Evolutionary conservation across 164 flowering plant species (phyloP), one percentile per base, ranked within the genome.

Genomic region (Tinospora cordifolia): DNA sequence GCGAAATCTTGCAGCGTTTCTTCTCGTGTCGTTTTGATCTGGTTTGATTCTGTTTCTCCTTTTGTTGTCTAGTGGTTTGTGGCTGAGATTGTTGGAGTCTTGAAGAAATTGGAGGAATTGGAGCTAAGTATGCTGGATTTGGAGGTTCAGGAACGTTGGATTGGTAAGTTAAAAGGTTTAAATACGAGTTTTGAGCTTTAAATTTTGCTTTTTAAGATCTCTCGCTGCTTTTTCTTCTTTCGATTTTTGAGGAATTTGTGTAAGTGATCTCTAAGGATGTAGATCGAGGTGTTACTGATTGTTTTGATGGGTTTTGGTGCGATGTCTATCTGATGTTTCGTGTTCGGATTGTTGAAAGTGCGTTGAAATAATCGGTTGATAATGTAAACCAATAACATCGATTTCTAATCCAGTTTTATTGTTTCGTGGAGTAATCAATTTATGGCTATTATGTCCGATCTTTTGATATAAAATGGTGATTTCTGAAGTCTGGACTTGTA

Each of bases 101-200:
- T 21, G 1, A 17, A 41, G 34, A 12, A 14, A 44, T 71, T 65
- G 40, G 15, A 54, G 54, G 54, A 65, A 54, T 26, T 39, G 24
- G 19, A 39, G n/a, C 51, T 25, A 65, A 71, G 62, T 38, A 66
- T 71, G 69, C 65, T 71, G 26, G 26, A 22, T 54, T 39, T 65
- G 36, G 63, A 24, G 54, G 22, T 8, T 38, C 38, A 25, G n/a
- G 19, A 8, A 62, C 30, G 26, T 34, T 46, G 65, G 49, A 40
- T 66, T 54, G 39, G 38, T 71, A 44, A n/a, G 21, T 65, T 71
- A 7, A 8, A 47, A 71, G 74, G 74, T 71, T 26, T 14, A 26
- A 13, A 34, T n/a, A 8, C 24, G 24, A 24, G 63, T n/a, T 67
- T 71, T 21, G 14, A 22, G 41, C 22, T 44, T 46, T 3, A 54